Percentiles rank a stretch among this genome's conserved stretches.
Evolutionary conservation across 352 stramenopile genomes (phyloP).

Genomic region (Phytophthora constricta): DNA sequence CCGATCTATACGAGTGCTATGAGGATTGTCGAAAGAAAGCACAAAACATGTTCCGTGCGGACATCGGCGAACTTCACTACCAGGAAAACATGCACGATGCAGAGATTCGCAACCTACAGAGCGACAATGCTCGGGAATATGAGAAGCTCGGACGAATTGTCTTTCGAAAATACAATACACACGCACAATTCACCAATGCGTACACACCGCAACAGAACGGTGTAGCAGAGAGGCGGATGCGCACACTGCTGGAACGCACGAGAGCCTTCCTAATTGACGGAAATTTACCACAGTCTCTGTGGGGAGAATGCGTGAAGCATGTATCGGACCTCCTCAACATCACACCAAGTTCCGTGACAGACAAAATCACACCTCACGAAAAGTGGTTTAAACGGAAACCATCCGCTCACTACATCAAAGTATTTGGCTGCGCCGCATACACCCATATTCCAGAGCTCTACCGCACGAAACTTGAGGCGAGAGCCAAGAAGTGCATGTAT

Average conservation of each 20-base stretch:
- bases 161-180: constrained; percentile 13
- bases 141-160: constrained; percentile 23
- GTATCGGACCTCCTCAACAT: constrained; percentile 27
- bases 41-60: constrained; percentile 6
- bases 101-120: constrained; percentile 15
- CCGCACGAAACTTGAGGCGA: too few species aligned
- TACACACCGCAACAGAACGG: constrained; percentile 23
- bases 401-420: constrained; percentile 4
- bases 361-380: constrained; percentile 20
- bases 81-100: too few species aligned
- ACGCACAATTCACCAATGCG: constrained; percentile 16
- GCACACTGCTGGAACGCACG: too few species aligned
- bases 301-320: too few species aligned
- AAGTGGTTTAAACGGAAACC: constrained; percentile 18
- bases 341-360: constrained; percentile 11
- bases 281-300: too few species aligned
- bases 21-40: constrained; percentile 26
- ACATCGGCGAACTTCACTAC: too few species aligned
- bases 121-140: constrained; percentile 23
- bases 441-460: neutral
- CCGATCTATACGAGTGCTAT: constrained; percentile 21
- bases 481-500: too few species aligned
- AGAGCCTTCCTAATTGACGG: too few species aligned
- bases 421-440: constrained; percentile 4
- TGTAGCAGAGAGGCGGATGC: too few species aligned